Base-by-base conservation (phyloP, 257 asterid genomes). In the Eustoma russellianum region DNA sequence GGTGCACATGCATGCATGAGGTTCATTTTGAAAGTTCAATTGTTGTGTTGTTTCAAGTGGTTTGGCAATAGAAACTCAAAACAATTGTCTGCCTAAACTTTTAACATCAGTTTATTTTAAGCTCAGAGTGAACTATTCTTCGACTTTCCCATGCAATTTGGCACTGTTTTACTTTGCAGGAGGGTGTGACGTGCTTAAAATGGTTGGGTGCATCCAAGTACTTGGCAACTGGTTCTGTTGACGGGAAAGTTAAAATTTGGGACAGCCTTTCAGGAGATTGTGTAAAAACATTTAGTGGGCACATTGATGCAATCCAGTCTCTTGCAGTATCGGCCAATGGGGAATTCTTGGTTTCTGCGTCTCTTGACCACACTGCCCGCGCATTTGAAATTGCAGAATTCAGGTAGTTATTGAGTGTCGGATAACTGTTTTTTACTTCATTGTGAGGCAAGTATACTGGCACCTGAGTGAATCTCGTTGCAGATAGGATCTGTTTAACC, bases 1-100 rank as follows among this genome's bases (percentile, higher is more conserved):
- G 98, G 55, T 81, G 91, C 82, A 78, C 79, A 38, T 90, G 96
- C 33, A 88, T 81, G 9, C 98, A 86, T 18, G 85, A 82, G 88
- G 95, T 88, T 64, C 33, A 11, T 38, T 47, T 18, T 19, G 4
- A 10, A 24, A 48, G 33, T 55, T 62, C 17, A 13, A 44, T 45
- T 19, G 10, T 3, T 53, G 34, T 16, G 46, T 13, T 55, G 9
- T 1, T 2, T 35, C 17, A 33, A 28, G 53, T 18, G 6, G 17
- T 41, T 38, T n/a, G 30, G 3, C 30, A 24, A 2, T 24, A 24
- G 30, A 24, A 4, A 24, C 3, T 24, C 30, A 24, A 24, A 24
- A 24, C 3, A 2, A 24, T 24, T 4, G 1, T 2, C 30, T 24
- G 30, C 30, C 30, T 24, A 24, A 24, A 24, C 13, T n/a, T 15